Percentiles rank a stretch among this genome's conserved stretches.
Evolutionary conservation across 2,329 filamentous ascomycete genomes (phyloP).

Genomic region (Talaromyces sp.): DNA sequence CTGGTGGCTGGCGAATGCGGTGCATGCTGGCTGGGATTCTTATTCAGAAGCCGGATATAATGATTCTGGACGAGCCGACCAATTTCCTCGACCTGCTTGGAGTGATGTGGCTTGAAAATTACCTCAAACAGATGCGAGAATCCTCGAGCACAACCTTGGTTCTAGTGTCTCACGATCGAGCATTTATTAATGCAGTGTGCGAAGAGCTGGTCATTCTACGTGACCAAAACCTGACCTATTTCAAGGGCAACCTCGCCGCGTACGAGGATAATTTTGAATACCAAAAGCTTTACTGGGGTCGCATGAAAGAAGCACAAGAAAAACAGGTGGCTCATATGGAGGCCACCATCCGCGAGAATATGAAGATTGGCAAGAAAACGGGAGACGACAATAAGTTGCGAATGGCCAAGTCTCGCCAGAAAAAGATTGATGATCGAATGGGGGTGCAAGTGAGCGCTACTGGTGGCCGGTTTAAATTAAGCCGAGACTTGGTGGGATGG

Average conservation of each 20-base stretch:
- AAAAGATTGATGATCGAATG: constrained; percentile 77
- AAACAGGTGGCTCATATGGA: constrained; percentile 76
- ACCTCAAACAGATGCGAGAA: constrained; percentile 57
- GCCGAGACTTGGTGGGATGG: constrained; percentile 63
- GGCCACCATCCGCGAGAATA: constrained; percentile 68
- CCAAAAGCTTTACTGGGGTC: constrained; percentile 61
- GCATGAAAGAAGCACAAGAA: constrained; percentile 78
- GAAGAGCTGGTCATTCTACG: constrained; percentile 71
- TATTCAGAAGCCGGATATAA: constrained; percentile 67
- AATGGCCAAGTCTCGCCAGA: constrained; percentile 79
- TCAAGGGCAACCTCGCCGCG: constrained; percentile 66
- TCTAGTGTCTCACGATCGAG: constrained; percentile 78
- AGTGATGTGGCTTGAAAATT: constrained; percentile 77
- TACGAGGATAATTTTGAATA: constrained; percentile 65
- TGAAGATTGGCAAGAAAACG: constrained; percentile 68
- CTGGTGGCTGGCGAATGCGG: constrained; percentile 73
- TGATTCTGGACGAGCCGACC: constrained; percentile 81
- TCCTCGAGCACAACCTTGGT: constrained; percentile 59
- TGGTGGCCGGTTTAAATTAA: constrained; percentile 75
- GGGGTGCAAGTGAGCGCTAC: constrained; percentile 68
- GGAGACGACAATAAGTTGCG: constrained; percentile 81
- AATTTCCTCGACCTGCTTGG: constrained; percentile 80
- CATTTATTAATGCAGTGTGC: constrained; percentile 71
- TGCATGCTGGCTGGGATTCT: constrained; percentile 61
- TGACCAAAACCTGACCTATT: constrained; percentile 66